Evolutionary conservation across 2,329 filamentous ascomycete species (phyloP).

Genomic region (Sclerotinia glacialis): DNA sequence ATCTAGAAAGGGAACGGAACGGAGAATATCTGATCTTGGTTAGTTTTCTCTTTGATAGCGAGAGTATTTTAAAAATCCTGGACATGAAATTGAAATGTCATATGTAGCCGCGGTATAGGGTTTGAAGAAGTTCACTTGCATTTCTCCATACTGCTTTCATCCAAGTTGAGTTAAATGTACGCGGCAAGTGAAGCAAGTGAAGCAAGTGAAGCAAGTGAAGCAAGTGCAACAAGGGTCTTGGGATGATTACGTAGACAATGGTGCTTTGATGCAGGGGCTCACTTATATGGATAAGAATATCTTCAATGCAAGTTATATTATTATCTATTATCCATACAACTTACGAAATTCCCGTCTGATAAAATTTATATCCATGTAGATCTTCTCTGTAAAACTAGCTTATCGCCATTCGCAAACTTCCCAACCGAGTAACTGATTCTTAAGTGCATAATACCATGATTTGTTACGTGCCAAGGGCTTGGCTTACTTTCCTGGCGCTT

Average conservation of each 20-base stretch:
- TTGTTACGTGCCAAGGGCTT: constrained; percentile 5
- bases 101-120: not conserved
- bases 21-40: not conserved
- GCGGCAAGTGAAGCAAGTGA: not conserved
- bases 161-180: not conserved
- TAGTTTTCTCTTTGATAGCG: not conserved
- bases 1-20: constrained; percentile 13
- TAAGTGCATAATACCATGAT: not conserved
- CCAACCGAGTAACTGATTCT: not conserved
- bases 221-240: not conserved
- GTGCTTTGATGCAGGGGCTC: not conserved
- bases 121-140: not conserved
- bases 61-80: not conserved
- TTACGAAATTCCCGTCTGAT: no score
- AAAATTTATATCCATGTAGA: no score
- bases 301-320: not conserved
- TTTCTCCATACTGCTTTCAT: not conserved
- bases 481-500: constrained; percentile 9
- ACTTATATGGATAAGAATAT: not conserved
- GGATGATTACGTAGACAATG: not conserved
- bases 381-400: not conserved
- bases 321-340: no score
- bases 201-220: not conserved
- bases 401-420: not conserved
- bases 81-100: not conserved